A percentile compares a stretch with the other conserved stretches of the same genome.
These are phyloP conservation scores for Strombidium stylifer DNA, from an alignment of 73 alveolate genomes.

Conservation along the genomic window DNA sequence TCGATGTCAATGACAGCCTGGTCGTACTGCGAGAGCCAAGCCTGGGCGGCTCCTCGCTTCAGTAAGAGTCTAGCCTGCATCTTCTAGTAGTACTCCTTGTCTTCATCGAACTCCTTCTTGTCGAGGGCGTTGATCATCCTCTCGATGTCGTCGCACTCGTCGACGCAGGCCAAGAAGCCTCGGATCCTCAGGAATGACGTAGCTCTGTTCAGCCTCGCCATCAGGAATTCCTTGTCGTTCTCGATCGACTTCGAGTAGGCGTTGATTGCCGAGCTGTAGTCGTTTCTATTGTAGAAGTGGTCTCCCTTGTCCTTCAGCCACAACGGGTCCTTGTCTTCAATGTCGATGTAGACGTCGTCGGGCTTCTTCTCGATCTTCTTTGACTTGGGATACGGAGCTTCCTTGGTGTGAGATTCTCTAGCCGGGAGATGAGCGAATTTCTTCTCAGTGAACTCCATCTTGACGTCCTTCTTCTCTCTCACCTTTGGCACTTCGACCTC, in stretches of 20 bases:
- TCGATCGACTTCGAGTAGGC: slow-evolving; percentile 87
- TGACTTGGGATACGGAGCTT: slow-evolving; percentile 91
- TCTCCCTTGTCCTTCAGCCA: slow-evolving; percentile 95
- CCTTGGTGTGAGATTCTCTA: slow-evolving; percentile 81
- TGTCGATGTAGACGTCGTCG: slow-evolving; percentile 73
- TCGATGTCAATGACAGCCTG: slow-evolving; percentile 68
- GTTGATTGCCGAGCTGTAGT: slow-evolving; percentile 80
- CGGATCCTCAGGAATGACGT: slow-evolving; percentile 44
- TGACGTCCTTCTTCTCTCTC: slow-evolving; percentile 53
- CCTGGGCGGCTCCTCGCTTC: slow-evolving; percentile 80
- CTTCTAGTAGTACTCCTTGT: slow-evolving; percentile 32
- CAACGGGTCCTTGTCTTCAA: slow-evolving; percentile 89
- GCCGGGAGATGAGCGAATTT: slow-evolving; percentile 88
- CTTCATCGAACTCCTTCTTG: slow-evolving; percentile 43
- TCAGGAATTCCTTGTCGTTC: slow-evolving; percentile 74
- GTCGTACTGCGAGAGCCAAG: slow-evolving; percentile 82
- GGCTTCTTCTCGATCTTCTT: slow-evolving; percentile 79
- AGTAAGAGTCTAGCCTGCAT: slow-evolving; percentile 39
- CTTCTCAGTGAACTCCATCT: slow-evolving; percentile 82
- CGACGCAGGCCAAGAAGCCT: slow-evolving; percentile 44
- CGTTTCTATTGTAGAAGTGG: slow-evolving; percentile 83
- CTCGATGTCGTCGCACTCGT: slow-evolving; percentile 35
- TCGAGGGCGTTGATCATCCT: not conserved
- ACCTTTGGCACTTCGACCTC: slow-evolving; percentile 43
- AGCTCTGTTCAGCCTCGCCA: slow-evolving; percentile 75